These are phyloP conservation scores for Agrostemma githago DNA, from an alignment of 148 eudicot genomes.

Conservation along the genomic window DNA sequence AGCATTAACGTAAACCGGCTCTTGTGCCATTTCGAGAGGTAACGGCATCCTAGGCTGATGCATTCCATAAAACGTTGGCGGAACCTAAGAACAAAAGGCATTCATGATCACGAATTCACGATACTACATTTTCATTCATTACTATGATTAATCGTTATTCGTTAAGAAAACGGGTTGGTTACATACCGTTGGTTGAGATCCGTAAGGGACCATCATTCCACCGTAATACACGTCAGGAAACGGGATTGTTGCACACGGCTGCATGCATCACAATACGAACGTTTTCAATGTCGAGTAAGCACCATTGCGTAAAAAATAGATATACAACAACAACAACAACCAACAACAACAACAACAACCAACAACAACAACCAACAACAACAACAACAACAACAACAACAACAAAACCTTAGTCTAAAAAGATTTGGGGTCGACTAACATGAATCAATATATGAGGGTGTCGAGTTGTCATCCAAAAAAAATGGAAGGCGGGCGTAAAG, in stretches of 20 bases:
- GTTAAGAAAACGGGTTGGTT: no score
- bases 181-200: conserved; percentile 70
- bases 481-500: no score
- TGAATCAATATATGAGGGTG: no score
- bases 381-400: no score
- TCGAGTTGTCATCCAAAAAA: no score
- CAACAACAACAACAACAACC: no score
- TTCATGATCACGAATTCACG: background rate
- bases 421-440: no score
- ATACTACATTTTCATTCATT: background rate
- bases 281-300: background rate
- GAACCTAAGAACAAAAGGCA: conserved; percentile 41
- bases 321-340: no score
- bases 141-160: background rate
- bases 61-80: conserved; percentile 60
- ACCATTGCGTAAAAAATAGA: no score
- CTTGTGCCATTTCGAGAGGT: conserved; percentile 80
- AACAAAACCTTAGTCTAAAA: no score
- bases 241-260: conserved; percentile 79
- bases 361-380: no score
- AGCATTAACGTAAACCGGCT: conserved; percentile 96
- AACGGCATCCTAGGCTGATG: conserved; percentile 79
- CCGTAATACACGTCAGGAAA: conserved; percentile 74
- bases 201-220: conserved; percentile 79
- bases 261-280: conserved; percentile 32